Evolutionary conservation across 2,329 filamentous ascomycete species (phyloP).

Genomic region (Pleomassaria siparia): DNA sequence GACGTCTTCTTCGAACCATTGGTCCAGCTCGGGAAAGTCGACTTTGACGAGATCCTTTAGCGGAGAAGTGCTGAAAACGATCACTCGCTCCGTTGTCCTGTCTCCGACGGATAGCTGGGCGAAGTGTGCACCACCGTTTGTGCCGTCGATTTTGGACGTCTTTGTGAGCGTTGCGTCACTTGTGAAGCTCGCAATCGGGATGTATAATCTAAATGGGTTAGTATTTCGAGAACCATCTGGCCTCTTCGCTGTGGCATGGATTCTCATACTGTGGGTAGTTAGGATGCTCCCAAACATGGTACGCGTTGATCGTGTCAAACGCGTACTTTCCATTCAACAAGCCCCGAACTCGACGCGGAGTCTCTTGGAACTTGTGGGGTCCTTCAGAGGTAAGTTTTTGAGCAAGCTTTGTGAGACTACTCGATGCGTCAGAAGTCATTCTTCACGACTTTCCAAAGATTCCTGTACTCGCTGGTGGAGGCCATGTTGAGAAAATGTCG

Average conservation of each 20-base stretch:
- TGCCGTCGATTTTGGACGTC: conserved; percentile 16
- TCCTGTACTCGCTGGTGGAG: conserved; percentile 8
- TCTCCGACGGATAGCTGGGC: conserved; percentile 23
- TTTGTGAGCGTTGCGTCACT: conserved; percentile 18
- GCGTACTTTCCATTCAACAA: conserved; percentile 35
- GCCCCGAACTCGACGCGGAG: conserved; percentile 35
- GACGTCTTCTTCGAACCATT: conserved; percentile 61
- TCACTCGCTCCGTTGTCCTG: conserved; percentile 21
- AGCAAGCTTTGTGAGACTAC: conserved; percentile 44
- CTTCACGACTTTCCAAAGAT: not conserved
- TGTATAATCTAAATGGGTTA: conserved; percentile 25
- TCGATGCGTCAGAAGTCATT: conserved; percentile 1
- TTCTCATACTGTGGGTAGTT: conserved; percentile 37
- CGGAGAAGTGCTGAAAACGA: conserved; percentile 27
- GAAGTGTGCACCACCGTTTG: conserved; percentile 21
- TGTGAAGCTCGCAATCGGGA: conserved; percentile 26
- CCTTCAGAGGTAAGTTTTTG: conserved; percentile 45
- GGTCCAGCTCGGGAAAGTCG: conserved; percentile 38
- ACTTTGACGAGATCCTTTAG: conserved; percentile 34
- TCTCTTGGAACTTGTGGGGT: conserved; percentile 32
- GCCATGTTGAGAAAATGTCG: conserved; percentile 9
- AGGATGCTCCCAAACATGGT: conserved; percentile 42
- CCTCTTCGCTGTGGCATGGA: not conserved
- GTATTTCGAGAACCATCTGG: not conserved
- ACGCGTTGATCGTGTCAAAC: conserved; percentile 36